Base-by-base conservation (phyloP, 2,329 filamentous ascomycete genomes). In the Aspergillus carbonarius region DNA sequence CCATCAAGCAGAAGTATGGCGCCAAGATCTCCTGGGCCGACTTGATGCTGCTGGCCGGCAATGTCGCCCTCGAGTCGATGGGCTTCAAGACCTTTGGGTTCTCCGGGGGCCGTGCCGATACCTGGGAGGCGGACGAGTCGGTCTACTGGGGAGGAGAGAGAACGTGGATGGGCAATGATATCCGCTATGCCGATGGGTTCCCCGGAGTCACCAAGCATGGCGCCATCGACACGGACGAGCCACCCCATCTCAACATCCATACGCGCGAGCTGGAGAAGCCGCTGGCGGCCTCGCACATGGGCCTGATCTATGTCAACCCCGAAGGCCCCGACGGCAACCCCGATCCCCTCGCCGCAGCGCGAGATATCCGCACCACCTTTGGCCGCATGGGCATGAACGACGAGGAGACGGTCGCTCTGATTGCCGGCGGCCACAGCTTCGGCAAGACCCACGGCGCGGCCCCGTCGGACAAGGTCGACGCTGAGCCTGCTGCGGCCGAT, bases 1-100 rank as follows among this genome's bases (percentile, higher is more conserved):
- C 89, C 57, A 86, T 92, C 79, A 92, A 92, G 84, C 88, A 91
- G 68, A 92, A 92, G 82, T 92, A 92, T 65, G 89, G 89, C 73
- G 86, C 85, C 81, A 91, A 90, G 81, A 89, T 92, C 75, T 92
- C 89, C 0, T 92, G 89, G 89, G 87, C 89, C 23, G 89, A 92
- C 71, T 77, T 92, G 59, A 74, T 88, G 50, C 81, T 91, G 57
- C 82, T 92, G 55, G 84, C 88, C 27, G 89, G 89, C 64, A 92
- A 92, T 72, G 88, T 92, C 15, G 88, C 89, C 48, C 82, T 92
- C 63, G 89, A 92, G 78, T 85, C 84, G 62, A 91, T 91, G 87
- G 89, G 87, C 60, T 84, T 89, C 77, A 84, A 86, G 77, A 86
- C 88, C 39, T 86, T 89, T 62, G 89, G 89, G 63, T 92, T 92